phyloP scores from a whole-genome alignment of 2,329 filamentous ascomycete genomes.

The Colletotrichum eleusines region DNA sequence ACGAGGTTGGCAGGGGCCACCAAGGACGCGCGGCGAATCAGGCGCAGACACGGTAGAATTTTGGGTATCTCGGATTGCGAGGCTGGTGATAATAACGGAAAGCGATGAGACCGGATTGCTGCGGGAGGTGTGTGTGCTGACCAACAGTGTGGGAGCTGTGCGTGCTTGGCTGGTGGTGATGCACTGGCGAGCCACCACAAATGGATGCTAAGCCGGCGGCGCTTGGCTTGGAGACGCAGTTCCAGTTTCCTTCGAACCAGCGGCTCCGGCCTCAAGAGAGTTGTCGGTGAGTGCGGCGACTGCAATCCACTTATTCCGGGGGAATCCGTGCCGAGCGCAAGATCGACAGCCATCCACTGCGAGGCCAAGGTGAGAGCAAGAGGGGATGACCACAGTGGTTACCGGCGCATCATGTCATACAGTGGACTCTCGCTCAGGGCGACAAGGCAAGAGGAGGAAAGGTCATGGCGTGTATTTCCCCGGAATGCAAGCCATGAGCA shows the following conservation, averaged over 20 bases:
- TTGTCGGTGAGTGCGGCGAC: no score
- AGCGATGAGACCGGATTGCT: conserved; percentile 22
- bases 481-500: conserved; percentile 37
- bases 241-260: neutral
- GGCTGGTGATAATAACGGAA: conserved; percentile 33
- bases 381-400: neutral
- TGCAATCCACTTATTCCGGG: no score
- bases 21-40: conserved; percentile 22
- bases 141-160: no score
- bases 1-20: conserved; percentile 31
- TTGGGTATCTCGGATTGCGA: conserved; percentile 32
- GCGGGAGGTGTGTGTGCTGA: conserved; percentile 13
- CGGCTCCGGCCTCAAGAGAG: no score
- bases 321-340: conserved; percentile 29
- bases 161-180: conserved; percentile 15
- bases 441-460: conserved; percentile 6
- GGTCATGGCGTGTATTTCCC: conserved; percentile 18
- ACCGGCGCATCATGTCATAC: conserved; percentile 15
- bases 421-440: neutral
- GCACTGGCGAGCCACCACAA: conserved; percentile 10
- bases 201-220: conserved; percentile 16
- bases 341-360: conserved; percentile 20
- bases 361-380: conserved; percentile 8
- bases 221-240: conserved; percentile 22
- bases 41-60: conserved; percentile 1